These are phyloP conservation scores for Exidia glandulosa DNA, from an alignment of 768 basidiomycete species.

Conservation along the genomic window DNA sequence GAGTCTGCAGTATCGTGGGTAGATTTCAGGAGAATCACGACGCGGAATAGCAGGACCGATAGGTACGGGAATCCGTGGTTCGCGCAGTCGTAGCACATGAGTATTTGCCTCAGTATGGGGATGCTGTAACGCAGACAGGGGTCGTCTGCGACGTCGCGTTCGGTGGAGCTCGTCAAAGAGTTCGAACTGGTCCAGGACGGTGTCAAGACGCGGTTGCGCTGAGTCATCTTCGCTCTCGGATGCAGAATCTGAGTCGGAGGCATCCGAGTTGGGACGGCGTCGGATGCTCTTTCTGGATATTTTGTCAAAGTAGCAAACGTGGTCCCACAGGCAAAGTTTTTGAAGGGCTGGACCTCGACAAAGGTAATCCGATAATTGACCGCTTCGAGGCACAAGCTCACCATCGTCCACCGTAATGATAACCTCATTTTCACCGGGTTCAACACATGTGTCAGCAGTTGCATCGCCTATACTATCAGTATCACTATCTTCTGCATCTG, in stretches of 20 bases:
- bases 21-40: constrained; percentile 10
- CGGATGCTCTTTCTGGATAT: constrained; percentile 5
- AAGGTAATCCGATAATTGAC: constrained; percentile 19
- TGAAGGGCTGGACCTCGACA: constrained; percentile 8
- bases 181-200: not conserved
- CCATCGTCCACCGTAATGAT: constrained; percentile 1
- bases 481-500: not conserved
- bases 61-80: constrained; percentile 19
- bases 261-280: not conserved
- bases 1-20: constrained; percentile 18
- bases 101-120: constrained; percentile 14
- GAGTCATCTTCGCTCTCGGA: not conserved
- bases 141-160: not conserved
- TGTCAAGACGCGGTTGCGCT: not conserved
- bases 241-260: not conserved
- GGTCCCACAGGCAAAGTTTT: constrained; percentile 21
- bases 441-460: not conserved
- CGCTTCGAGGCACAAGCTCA: constrained; percentile 5
- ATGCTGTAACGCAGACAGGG: not conserved
- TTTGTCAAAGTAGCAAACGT: constrained; percentile 14
- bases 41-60: constrained; percentile 26
- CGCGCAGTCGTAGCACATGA: constrained; percentile 10
- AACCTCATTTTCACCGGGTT: not conserved
- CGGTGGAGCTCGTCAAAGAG: not conserved
- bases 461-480: not conserved